phyloP scores from a whole-genome alignment of 2,329 filamentous ascomycete species.

The Penicillium carneum region DNA sequence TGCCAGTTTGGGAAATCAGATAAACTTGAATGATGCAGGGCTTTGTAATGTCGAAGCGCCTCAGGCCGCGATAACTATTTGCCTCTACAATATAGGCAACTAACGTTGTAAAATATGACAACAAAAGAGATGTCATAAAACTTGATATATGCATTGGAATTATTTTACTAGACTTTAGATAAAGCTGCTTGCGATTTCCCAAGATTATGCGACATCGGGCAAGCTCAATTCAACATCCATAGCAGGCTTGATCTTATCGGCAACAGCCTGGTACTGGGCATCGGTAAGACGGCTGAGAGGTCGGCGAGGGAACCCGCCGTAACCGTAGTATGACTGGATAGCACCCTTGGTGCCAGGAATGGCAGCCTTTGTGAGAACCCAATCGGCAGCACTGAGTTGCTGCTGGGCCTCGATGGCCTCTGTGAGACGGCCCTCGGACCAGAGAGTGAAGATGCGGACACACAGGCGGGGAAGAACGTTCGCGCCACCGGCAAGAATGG shows the following conservation, averaged over 20 bases:
- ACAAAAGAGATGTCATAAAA: no score
- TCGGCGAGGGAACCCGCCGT: conserved; percentile 77
- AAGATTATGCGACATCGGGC: conserved; percentile 46
- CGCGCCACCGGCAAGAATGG: conserved; percentile 85
- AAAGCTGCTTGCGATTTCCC: background rate
- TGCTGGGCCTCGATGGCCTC: conserved; percentile 80
- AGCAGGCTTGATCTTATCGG: conserved; percentile 46
- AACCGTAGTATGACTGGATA: conserved; percentile 82
- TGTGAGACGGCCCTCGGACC: conserved; percentile 73
- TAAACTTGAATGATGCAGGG: background rate
- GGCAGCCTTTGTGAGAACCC: conserved; percentile 82
- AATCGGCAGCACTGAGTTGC: conserved; percentile 77
- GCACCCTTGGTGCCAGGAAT: conserved; percentile 87
- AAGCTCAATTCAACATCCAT: conserved; percentile 47
- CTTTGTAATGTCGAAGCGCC: background rate
- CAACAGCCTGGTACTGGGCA: conserved; percentile 41
- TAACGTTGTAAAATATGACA: no score
- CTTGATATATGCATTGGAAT: conserved; percentile 10
- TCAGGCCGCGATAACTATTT: background rate
- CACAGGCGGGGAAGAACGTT: conserved; percentile 88
- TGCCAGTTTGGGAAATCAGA: background rate
- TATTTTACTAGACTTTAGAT: conserved; percentile 6
- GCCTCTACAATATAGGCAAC: no score
- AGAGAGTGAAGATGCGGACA: conserved; percentile 80
- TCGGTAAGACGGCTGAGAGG: conserved; percentile 57